Conservation (phyloP, 306 rosid genomes). For the Rosa chinensis region DNA sequence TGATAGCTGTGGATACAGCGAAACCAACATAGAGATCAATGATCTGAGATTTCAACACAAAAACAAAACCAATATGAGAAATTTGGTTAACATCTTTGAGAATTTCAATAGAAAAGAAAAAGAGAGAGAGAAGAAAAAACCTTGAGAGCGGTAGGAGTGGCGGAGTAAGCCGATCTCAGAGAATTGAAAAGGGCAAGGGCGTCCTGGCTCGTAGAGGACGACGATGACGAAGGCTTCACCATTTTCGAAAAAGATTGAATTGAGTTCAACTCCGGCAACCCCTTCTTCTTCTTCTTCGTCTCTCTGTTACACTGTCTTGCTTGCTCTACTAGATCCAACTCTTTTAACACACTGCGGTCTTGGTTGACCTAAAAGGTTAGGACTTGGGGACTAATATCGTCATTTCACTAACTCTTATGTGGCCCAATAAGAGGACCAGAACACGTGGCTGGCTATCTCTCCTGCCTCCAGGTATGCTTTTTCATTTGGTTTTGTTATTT, state of each 20-base stretch:
- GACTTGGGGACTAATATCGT: background rate
- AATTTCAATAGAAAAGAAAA: background rate
- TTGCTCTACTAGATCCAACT: background rate
- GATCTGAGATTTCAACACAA: conserved; percentile 37
- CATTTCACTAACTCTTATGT: background rate
- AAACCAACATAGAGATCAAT: conserved; percentile 78
- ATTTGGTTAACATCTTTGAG: conserved; percentile 5
- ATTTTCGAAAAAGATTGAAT: background rate
- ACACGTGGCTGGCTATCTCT: background rate
- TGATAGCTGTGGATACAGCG: conserved; percentile 72
- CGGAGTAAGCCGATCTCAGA: conserved; percentile 75
- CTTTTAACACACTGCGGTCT: background rate
- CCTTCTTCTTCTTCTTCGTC: background rate
- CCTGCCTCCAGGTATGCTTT: background rate
- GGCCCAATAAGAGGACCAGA: background rate
- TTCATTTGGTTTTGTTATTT: background rate
- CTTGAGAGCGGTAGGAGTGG: conserved; percentile 77
- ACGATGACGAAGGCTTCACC: background rate
- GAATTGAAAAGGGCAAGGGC: conserved; percentile 64
- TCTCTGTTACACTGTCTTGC: background rate
- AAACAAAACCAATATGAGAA: conserved; percentile 4
- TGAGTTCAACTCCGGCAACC: background rate
- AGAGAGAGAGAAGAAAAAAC: conserved; percentile 25
- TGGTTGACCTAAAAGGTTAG: background rate
- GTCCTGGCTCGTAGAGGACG: conserved; percentile 53